These are phyloP conservation scores for Venturia aucupariae DNA, from an alignment of 2,329 filamentous ascomycete species.

Conservation along the genomic window DNA sequence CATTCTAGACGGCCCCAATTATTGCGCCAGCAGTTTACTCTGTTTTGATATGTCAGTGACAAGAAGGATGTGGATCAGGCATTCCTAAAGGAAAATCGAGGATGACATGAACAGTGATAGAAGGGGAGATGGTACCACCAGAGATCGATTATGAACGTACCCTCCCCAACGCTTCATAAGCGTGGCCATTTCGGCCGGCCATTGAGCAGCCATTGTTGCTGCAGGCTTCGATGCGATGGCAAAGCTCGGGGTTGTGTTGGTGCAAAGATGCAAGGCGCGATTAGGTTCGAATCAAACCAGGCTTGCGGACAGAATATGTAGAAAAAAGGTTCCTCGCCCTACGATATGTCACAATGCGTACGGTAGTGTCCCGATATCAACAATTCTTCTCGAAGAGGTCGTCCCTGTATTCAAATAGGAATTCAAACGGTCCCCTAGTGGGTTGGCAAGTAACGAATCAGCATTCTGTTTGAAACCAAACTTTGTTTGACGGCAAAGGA, in stretches of 20 bases:
- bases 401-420: neutral
- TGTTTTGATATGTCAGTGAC: neutral
- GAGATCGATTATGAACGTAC: neutral
- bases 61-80: neutral
- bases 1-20: slow-evolving; percentile 1
- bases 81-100: neutral
- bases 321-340: neutral
- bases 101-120: neutral
- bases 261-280: neutral
- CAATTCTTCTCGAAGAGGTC: neutral
- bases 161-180: neutral
- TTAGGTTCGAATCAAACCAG: neutral
- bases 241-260: neutral
- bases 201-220: neutral
- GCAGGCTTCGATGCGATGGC: neutral
- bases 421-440: neutral
- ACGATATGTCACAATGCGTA: neutral
- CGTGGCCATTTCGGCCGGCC: neutral
- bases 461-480: slow-evolving; percentile 8
- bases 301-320: slow-evolving; percentile 1
- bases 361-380: neutral
- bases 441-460: neutral
- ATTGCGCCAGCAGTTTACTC: slow-evolving; percentile 1
- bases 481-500: neutral
- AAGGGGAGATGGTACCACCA: neutral